A percentile compares a stretch with the other conserved stretches of the same genome.
Conservation (phyloP, 768 basidiomycete species). For the Lactarius deliciosus region DNA sequence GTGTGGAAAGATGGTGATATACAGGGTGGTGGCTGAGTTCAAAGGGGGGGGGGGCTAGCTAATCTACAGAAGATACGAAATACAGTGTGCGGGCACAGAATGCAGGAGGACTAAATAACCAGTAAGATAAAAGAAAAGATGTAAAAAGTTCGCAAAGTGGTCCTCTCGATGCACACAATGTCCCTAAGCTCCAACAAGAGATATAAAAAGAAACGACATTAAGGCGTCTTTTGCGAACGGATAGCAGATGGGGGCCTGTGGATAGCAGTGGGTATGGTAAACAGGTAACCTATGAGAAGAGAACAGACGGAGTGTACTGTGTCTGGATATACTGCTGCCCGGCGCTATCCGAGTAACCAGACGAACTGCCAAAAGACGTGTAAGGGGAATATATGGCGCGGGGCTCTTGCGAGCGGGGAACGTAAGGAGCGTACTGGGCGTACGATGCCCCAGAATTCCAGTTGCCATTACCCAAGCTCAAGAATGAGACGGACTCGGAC, state of each 20-base stretch:
- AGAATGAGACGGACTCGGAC: slow-evolving; percentile 31
- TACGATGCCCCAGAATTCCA: slow-evolving; percentile 22
- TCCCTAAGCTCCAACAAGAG: slow-evolving; percentile 26
- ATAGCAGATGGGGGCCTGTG: slow-evolving; percentile 10
- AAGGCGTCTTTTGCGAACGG: slow-evolving; percentile 17
- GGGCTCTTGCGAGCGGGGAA: slow-evolving; percentile 19
- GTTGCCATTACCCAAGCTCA: slow-evolving; percentile 11
- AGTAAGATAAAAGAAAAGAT: slow-evolving; percentile 21
- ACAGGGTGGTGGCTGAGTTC: slow-evolving; percentile 13
- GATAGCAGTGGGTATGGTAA: slow-evolving; percentile 18
- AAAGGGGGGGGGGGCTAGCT: slow-evolving; percentile 1
- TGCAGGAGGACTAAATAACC: slow-evolving; percentile 19
- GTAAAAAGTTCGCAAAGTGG: slow-evolving; percentile 9
- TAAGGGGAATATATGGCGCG: slow-evolving; percentile 17
- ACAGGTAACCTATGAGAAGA: slow-evolving; percentile 24
- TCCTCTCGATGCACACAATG: slow-evolving; percentile 24
- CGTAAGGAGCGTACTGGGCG: slow-evolving; percentile 14
- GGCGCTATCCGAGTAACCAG: slow-evolving; percentile 6
- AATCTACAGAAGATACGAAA: slow-evolving; percentile 26
- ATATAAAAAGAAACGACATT: slow-evolving; percentile 17
- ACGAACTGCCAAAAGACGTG: slow-evolving; percentile 17
- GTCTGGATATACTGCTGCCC: slow-evolving; percentile 26
- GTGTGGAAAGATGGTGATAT: slow-evolving; percentile 26
- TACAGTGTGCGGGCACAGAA: slow-evolving; percentile 11
- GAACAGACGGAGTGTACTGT: slow-evolving; percentile 27